These are phyloP conservation scores for Hanseniaspora jakobsenii DNA, from an alignment of 805 yeast genomes.

Conservation along the genomic window DNA sequence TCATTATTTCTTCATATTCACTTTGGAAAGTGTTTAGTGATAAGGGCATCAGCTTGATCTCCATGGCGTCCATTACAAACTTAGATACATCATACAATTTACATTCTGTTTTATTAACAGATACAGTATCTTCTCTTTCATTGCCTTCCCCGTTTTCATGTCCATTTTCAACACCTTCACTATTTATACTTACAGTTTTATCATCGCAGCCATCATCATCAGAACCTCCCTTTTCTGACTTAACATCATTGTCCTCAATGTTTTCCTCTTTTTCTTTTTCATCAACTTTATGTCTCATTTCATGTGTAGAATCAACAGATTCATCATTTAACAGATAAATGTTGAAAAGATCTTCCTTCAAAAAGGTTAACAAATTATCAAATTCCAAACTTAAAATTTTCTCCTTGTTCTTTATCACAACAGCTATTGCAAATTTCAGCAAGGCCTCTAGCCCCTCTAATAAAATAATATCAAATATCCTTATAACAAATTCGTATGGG, in stretches of 20 bases:
- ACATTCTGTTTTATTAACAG: slow-evolving; percentile 10
- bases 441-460: slow-evolving; percentile 86
- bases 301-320: background rate
- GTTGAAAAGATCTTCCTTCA: slow-evolving; percentile 70
- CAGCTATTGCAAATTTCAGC: slow-evolving; percentile 68
- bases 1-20: slow-evolving; percentile 66
- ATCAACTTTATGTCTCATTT: background rate
- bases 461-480: slow-evolving; percentile 78
- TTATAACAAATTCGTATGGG: slow-evolving; percentile 74
- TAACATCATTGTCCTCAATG: background rate
- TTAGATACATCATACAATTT: slow-evolving; percentile 49
- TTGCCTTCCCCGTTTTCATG: too few species aligned
- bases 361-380: slow-evolving; percentile 62
- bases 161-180: slow-evolving; percentile 7
- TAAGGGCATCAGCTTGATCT: slow-evolving; percentile 57
- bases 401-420: slow-evolving; percentile 58
- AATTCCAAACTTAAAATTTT: slow-evolving; percentile 51
- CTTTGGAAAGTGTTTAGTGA: slow-evolving; percentile 56
- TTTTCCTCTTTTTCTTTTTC: too few species aligned
- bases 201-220: background rate
- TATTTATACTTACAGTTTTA: slow-evolving; percentile 11
- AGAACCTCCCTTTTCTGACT: background rate
- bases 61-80: slow-evolving; percentile 66
- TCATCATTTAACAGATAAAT: slow-evolving; percentile 2
- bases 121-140: slow-evolving; percentile 8